Evolutionary conservation across 2,329 filamentous ascomycete species (phyloP).

Genomic region (Fusarium armeniacum): DNA sequence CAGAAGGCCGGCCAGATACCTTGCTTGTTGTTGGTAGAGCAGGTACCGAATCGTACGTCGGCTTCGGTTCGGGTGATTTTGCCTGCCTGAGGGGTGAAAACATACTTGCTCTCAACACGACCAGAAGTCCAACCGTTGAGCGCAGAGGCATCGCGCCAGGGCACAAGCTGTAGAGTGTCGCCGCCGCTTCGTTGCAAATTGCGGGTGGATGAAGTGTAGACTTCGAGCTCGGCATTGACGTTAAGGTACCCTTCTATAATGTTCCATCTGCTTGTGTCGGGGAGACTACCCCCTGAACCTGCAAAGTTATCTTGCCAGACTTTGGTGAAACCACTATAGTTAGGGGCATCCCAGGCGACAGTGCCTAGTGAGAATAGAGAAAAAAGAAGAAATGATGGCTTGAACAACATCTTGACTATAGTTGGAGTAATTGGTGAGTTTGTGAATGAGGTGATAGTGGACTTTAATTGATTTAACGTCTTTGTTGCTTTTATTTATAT

Average conservation of each 20-base stretch:
- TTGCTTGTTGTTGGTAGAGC: constrained; percentile 55
- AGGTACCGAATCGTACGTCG: constrained; percentile 62
- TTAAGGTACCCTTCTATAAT: constrained; percentile 57
- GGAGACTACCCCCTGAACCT: constrained; percentile 56
- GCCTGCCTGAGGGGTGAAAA: constrained; percentile 61
- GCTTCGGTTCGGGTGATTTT: constrained; percentile 60
- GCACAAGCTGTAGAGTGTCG: constrained; percentile 64
- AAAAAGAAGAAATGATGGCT: not conserved
- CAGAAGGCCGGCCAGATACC: constrained; percentile 56
- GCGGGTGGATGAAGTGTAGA: constrained; percentile 59
- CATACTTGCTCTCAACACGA: constrained; percentile 62
- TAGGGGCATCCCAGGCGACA: constrained; percentile 52
- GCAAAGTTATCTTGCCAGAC: constrained; percentile 63
- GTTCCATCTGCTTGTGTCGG: constrained; percentile 61
- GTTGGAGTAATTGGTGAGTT: not conserved
- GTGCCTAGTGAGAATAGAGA: not conserved
- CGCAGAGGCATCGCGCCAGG: constrained; percentile 54
- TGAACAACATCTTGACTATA: constrained; percentile 18
- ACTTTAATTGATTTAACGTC: not conserved
- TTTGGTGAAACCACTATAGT: constrained; percentile 57
- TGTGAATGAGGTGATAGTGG: not conserved
- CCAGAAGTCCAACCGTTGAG: constrained; percentile 63
- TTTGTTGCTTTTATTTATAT: not conserved
- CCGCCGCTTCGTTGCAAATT: constrained; percentile 66
- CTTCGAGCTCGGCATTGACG: constrained; percentile 64